phyloP scores from a whole-genome alignment of 345 rosid species.

The Schrenkiella parvula region DNA sequence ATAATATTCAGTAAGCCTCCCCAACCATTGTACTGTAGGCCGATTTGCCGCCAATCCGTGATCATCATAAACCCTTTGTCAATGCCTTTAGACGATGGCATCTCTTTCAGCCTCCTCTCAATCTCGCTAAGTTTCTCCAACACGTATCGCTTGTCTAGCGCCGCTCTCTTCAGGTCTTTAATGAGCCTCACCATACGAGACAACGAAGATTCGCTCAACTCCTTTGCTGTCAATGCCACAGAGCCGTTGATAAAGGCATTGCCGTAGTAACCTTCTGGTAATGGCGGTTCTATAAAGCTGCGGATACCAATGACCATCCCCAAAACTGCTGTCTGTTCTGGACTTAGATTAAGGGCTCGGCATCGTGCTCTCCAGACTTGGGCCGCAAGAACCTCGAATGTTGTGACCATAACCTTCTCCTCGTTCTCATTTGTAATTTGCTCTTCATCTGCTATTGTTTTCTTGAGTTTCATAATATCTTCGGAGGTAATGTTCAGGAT shows the following conservation, averaged over 20 bases:
- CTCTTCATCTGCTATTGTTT: conserved; percentile 6
- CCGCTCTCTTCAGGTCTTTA: conserved; percentile 31
- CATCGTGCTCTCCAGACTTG: conserved; percentile 43
- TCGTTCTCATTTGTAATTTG: background rate
- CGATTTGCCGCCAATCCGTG: conserved; percentile 46
- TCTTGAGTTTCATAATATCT: conserved; percentile 32
- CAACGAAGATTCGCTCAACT: conserved; percentile 31
- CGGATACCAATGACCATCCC: conserved; percentile 28
- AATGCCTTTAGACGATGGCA: background rate
- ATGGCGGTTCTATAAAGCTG: conserved; percentile 26
- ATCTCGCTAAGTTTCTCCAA: background rate
- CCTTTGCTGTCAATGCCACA: conserved; percentile 19
- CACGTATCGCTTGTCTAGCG: conserved; percentile 8
- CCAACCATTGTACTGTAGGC: conserved; percentile 30
- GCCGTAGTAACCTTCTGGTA: conserved; percentile 45
- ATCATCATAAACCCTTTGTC: conserved; percentile 22
- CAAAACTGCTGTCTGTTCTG: conserved; percentile 18
- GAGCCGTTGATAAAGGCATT: conserved; percentile 33
- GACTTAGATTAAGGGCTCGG: conserved; percentile 36
- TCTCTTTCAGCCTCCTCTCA: conserved; percentile 20
- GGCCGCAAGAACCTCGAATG: conserved; percentile 41
- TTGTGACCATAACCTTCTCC: conserved; percentile 21
- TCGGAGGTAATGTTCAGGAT: conserved; percentile 25
- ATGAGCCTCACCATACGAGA: conserved; percentile 28
- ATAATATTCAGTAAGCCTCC: conserved; percentile 37